Evolutionary conservation across 345 rosid genomes (phyloP), one percentile per base, ranked within the genome.

Genomic region (Eucalyptus regnans): DNA sequence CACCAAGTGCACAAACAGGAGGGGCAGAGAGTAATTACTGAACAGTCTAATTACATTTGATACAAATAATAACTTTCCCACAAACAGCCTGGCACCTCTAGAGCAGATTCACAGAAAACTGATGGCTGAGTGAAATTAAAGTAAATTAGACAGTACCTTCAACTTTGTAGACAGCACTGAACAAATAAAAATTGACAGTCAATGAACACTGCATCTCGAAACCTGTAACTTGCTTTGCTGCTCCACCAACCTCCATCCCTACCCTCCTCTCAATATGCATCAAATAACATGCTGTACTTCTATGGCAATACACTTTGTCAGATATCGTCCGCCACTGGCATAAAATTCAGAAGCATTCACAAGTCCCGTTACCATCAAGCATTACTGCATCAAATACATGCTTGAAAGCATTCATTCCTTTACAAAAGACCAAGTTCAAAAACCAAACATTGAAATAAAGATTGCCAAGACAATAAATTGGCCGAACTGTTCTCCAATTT

Each of bases 401-500:
- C 83, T 76, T 22, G 8, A 37, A 76, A 37, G 83, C 83, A 76
- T 44, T 76, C 27, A 2, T 76, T 18, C 48, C 83, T 76, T 37
- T 76, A 76, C 83, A 76, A 76, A 37, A 37, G 46, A 41, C 27
- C 23, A 12, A 37, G 83, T 76, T 76, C 83, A 37, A 76, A 27
- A 20, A 76, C 83, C 83, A 76, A 76, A 76, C 83, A 76, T 76
- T 37, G 87, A 56, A 51, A 86, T 41, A 86, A 50, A 51, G 25
- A 50, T 43, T 37, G 33, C 48, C 62, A 18, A 20, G 41, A 41
- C 64, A 31, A 85, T 51, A 25, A 50, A 50, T n/a, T 5, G 5
- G 64, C 48, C 76, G 85, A 87, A 91, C 89, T 87, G 90, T 91
- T 90, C 50, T 10, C 60, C 62, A 86, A 81, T 87, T 60, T 68